Percentiles rank a stretch among this genome's conserved stretches.
These are phyloP conservation scores for Saturnispora besseyi DNA, from an alignment of 805 yeast species.

Conservation along the genomic window DNA sequence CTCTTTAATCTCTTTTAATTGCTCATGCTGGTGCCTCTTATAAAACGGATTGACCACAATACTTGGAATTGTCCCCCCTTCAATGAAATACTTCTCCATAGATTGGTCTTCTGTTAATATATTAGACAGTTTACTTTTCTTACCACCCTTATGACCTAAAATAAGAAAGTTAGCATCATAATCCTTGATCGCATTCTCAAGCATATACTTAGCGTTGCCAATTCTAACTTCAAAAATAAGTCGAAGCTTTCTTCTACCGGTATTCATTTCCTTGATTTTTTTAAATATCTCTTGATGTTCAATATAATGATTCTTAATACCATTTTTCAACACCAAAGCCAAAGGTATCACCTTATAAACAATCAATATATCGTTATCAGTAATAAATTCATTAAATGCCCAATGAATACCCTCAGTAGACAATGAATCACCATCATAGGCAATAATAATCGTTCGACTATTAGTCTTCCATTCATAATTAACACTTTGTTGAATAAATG, in stretches of 20 bases:
- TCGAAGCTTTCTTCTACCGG: slow-evolving; percentile 30
- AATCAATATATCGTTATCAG: slow-evolving; percentile 39
- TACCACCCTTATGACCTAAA: slow-evolving; percentile 35
- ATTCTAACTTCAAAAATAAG: slow-evolving; percentile 35
- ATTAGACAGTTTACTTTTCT: slow-evolving; percentile 30
- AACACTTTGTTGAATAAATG: slow-evolving; percentile 32
- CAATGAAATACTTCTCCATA: slow-evolving; percentile 40
- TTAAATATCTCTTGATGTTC: slow-evolving; percentile 29
- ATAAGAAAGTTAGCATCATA: slow-evolving; percentile 38
- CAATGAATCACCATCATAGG: slow-evolving; percentile 32
- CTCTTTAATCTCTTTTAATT: neutral
- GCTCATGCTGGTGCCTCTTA: slow-evolving; percentile 1
- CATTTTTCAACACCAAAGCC: slow-evolving; percentile 17
- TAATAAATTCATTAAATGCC: slow-evolving; percentile 35
- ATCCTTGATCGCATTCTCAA: slow-evolving; percentile 33
- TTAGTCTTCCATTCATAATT: slow-evolving; percentile 23
- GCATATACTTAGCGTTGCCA: slow-evolving; percentile 35
- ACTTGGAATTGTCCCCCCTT: slow-evolving; percentile 38
- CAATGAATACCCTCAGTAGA: slow-evolving; percentile 37
- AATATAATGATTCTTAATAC: slow-evolving; percentile 23
- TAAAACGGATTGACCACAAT: slow-evolving; percentile 35
- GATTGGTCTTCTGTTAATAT: slow-evolving; percentile 34
- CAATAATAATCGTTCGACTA: slow-evolving; percentile 36
- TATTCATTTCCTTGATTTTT: slow-evolving; percentile 27
- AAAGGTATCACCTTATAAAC: slow-evolving; percentile 35